phyloP scores from a whole-genome alignment of 2,329 filamentous ascomycete genomes.

The Penicillium sp. region DNA sequence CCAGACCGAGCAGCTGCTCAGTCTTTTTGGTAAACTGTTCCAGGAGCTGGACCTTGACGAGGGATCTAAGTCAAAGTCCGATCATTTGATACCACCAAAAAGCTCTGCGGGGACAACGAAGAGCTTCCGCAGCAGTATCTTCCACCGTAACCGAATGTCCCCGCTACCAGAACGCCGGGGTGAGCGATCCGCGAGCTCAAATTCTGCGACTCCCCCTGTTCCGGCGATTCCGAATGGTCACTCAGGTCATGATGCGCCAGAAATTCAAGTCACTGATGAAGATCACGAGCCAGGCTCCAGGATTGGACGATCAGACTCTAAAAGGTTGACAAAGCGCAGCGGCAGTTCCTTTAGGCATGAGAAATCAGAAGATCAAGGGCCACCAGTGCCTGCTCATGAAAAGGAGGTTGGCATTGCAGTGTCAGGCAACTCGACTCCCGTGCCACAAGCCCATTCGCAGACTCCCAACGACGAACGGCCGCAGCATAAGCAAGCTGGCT shows the following conservation, averaged over 20 bases:
- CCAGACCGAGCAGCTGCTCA: constrained; percentile 79
- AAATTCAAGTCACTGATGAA: constrained; percentile 76
- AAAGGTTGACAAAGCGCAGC: constrained; percentile 35
- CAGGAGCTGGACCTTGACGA: constrained; percentile 56
- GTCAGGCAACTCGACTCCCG: constrained; percentile 24
- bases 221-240: constrained; percentile 25
- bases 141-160: constrained; percentile 61
- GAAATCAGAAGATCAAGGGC: constrained; percentile 21
- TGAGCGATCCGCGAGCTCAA: constrained; percentile 37
- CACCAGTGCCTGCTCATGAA: constrained; percentile 25
- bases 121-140: constrained; percentile 73
- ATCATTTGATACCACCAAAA: constrained; percentile 60
- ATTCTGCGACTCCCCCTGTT: constrained; percentile 20
- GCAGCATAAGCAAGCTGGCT: constrained; percentile 34
- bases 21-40: constrained; percentile 79
- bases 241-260: constrained; percentile 53
- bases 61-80: constrained; percentile 27
- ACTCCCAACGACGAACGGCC: constrained; percentile 33
- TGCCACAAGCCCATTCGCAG: constrained; percentile 13
- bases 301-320: constrained; percentile 33
- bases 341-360: constrained; percentile 31
- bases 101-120: constrained; percentile 70
- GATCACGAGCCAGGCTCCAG: constrained; percentile 36
- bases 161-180: constrained; percentile 46
- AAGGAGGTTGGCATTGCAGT: constrained; percentile 30